These are phyloP conservation scores for Candida saitoana DNA, from an alignment of 805 yeast genomes.

Conservation along the genomic window DNA sequence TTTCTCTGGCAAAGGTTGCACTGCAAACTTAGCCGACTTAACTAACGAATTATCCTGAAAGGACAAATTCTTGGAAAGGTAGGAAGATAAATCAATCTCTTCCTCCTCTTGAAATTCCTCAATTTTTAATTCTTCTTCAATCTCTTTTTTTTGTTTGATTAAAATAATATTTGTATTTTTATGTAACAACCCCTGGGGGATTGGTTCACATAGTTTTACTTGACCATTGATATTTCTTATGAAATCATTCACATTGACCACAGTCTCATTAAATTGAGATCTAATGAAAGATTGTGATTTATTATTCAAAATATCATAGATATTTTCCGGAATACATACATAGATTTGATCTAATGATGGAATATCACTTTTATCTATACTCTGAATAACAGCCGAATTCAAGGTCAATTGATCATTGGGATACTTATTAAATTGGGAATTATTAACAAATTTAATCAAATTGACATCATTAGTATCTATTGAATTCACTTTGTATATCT, in stretches of 20 bases:
- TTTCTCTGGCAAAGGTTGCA: conserved; percentile 27
- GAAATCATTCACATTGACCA: conserved; percentile 40
- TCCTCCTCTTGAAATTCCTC: conserved; percentile 8
- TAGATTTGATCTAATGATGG: conserved; percentile 43
- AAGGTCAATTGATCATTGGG: conserved; percentile 40
- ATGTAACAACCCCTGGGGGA: conserved; percentile 58
- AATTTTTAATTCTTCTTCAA: conserved; percentile 5
- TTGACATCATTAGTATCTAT: conserved; percentile 21
- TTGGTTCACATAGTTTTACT: conserved; percentile 66
- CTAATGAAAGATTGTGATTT: conserved; percentile 31
- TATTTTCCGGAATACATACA: conserved; percentile 41
- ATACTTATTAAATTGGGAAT: conserved; percentile 28
- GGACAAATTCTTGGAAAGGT: conserved; percentile 27
- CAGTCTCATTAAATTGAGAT: conserved; percentile 25
- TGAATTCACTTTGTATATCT: conserved; percentile 33
- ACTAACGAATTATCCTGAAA: conserved; percentile 9
- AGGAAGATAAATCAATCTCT: conserved; percentile 21
- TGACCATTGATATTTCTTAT: conserved; percentile 45
- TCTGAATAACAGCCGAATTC: conserved; percentile 33
- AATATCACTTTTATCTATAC: conserved; percentile 30
- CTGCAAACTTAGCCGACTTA: conserved; percentile 14
- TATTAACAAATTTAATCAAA: conserved; percentile 38
- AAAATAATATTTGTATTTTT: conserved; percentile 50
- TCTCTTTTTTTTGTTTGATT: conserved; percentile 29
- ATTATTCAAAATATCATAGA: conserved; percentile 32